Conservation (phyloP, 208 protist species). For the Entamoeba dispar region DNA sequence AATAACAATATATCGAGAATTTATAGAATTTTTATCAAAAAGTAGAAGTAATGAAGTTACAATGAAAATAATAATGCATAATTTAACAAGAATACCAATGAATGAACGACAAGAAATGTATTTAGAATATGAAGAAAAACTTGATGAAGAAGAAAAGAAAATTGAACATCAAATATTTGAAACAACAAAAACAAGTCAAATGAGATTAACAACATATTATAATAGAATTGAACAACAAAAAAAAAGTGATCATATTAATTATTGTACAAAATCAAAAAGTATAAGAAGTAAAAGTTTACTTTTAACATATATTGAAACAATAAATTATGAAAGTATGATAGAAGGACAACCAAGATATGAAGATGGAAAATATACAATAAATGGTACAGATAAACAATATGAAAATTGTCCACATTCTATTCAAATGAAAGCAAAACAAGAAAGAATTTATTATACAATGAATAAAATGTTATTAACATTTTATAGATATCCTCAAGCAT, state of each 20-base stretch:
- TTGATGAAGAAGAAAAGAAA: background rate
- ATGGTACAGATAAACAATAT: background rate
- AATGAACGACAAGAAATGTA: background rate
- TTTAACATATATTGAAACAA: background rate
- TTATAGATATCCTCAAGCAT: background rate
- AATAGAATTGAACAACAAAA: background rate
- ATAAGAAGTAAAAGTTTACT: background rate
- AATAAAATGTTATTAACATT: background rate
- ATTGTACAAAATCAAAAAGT: background rate
- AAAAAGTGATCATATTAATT: background rate
- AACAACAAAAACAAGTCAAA: background rate
- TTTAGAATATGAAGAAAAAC: background rate
- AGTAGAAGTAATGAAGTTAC: background rate
- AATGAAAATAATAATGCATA: background rate
- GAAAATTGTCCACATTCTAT: background rate
- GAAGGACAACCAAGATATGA: background rate
- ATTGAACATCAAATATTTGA: background rate
- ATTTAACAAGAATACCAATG: background rate
- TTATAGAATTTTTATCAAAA: background rate
- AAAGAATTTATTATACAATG: background rate
- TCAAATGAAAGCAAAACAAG: background rate
- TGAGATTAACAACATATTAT: background rate
- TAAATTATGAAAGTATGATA: background rate
- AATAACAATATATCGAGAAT: background rate
- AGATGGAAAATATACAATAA: background rate